Evolutionary conservation across 2,329 filamentous ascomycete genomes (phyloP).

Genomic region (Fulvia fulva): DNA sequence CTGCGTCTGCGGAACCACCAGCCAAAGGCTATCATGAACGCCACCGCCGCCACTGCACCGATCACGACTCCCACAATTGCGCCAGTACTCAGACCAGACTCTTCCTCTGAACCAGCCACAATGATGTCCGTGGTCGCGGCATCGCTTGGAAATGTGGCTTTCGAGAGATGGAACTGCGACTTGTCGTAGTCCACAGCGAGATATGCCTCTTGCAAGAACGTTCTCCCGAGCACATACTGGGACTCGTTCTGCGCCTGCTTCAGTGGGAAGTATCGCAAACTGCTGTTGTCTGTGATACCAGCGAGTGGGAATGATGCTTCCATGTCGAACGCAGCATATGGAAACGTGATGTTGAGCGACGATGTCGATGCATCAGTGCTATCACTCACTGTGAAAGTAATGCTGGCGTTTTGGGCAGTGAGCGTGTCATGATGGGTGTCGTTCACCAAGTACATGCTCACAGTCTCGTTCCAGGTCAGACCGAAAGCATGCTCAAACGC

Average conservation of each 20-base stretch:
- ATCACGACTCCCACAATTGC: not conserved
- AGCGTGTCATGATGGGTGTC: conserved; percentile 36
- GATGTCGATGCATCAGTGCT: not conserved
- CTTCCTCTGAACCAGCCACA: not conserved
- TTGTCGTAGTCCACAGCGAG: conserved; percentile 14
- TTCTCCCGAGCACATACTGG: conserved; percentile 28
- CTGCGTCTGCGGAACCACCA: too few species aligned
- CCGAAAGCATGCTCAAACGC: conserved; percentile 39
- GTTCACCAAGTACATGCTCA: conserved; percentile 40
- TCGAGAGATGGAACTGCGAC: conserved; percentile 9
- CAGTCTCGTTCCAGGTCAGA: conserved; percentile 36
- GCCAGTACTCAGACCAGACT: not conserved
- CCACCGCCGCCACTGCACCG: not conserved
- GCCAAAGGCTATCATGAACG: not conserved
- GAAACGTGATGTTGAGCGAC: conserved; percentile 22
- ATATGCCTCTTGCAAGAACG: conserved; percentile 30
- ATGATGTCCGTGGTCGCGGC: not conserved
- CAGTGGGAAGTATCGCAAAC: conserved; percentile 24
- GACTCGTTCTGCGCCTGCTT: conserved; percentile 23
- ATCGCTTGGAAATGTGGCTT: conserved; percentile 3
- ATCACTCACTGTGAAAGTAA: conserved; percentile 35
- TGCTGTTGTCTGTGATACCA: conserved; percentile 11
- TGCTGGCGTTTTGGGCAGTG: conserved; percentile 31
- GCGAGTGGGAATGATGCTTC: conserved; percentile 7
- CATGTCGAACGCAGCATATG: conserved; percentile 32